phyloP scores from a whole-genome alignment of 2,329 filamentous ascomycete species.

The Arthrobotrys entomopaga region DNA sequence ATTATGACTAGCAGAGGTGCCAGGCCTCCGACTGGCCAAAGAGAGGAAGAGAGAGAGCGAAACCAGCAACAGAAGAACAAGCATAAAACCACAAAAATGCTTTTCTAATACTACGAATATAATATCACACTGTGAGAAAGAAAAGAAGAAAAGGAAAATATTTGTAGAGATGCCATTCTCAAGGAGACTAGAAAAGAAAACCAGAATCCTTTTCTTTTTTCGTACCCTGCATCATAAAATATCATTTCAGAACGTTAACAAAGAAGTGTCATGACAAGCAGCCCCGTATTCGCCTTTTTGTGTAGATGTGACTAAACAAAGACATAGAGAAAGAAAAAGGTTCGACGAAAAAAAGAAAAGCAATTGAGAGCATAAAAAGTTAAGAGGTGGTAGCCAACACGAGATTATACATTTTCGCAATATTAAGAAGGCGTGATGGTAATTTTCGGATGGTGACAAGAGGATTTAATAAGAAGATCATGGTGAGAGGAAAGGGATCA shows the following conservation, averaged over 20 bases:
- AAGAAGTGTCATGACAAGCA: constrained; percentile 37
- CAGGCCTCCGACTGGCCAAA: neutral
- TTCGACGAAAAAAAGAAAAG: constrained; percentile 3
- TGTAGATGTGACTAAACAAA: constrained; percentile 55
- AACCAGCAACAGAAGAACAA: constrained; percentile 28
- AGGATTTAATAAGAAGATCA: no score
- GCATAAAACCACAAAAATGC: constrained; percentile 17
- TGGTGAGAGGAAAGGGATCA: no score
- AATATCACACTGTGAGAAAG: constrained; percentile 53
- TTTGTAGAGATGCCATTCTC: constrained; percentile 25
- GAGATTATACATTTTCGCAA: constrained; percentile 42
- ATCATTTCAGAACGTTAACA: constrained; percentile 39
- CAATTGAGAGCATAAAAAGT: neutral
- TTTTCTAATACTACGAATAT: constrained; percentile 54
- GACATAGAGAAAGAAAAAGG: constrained; percentile 32
- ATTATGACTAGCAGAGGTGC: constrained; percentile 18
- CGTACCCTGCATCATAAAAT: constrained; percentile 42
- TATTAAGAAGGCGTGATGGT: constrained; percentile 36
- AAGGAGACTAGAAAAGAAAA: constrained; percentile 32
- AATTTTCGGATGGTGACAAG: neutral
- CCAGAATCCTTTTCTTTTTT: constrained; percentile 48
- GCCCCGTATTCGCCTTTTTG: constrained; percentile 55
- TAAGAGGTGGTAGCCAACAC: constrained; percentile 5
- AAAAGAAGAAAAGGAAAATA: neutral
- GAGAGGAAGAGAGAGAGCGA: constrained; percentile 12